phyloP scores from a whole-genome alignment of 1,284 basidiomycete species.

The Sporisorium reilianum region DNA sequence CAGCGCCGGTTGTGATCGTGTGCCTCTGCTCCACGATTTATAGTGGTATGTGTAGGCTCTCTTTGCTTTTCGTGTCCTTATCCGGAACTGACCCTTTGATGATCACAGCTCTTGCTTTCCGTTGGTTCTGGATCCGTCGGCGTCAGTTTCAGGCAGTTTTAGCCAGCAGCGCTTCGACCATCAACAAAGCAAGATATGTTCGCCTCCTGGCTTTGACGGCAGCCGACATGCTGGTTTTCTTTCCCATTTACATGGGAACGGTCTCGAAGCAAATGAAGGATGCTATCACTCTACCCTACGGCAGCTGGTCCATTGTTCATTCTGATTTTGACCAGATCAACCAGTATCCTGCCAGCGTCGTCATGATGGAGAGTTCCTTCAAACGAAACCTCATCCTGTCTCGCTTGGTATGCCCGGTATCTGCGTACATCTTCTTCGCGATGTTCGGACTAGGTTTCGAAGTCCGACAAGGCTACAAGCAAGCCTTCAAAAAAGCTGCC shows the following conservation, averaged over 20 bases:
- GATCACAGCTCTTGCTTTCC: conserved; percentile 17
- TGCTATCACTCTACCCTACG: conserved; percentile 4
- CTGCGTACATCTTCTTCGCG: conserved; percentile 22
- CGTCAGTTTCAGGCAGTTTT: conserved; percentile 29
- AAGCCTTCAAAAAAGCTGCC: neutral
- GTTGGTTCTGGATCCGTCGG: conserved; percentile 32
- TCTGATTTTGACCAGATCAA: conserved; percentile 2
- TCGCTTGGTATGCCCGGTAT: conserved; percentile 11
- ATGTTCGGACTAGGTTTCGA: conserved; percentile 32
- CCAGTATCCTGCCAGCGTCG: neutral
- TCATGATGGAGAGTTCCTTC: neutral
- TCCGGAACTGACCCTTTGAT: neutral
- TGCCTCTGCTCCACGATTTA: conserved; percentile 14
- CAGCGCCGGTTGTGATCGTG: conserved; percentile 11
- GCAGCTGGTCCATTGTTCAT: conserved; percentile 21
- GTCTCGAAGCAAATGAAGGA: conserved; percentile 1
- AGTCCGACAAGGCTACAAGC: conserved; percentile 24
- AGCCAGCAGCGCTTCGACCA: conserved; percentile 16
- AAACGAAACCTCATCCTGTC: conserved; percentile 13
- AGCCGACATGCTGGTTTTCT: conserved; percentile 20
- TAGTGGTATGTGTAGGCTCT: conserved; percentile 19
- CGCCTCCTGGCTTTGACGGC: conserved; percentile 15
- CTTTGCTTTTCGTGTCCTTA: neutral
- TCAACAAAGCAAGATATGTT: conserved; percentile 21
- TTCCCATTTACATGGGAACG: conserved; percentile 12